Conservation (phyloP, 139 green algal species). For the Mychonastes homosphaera region DNA sequence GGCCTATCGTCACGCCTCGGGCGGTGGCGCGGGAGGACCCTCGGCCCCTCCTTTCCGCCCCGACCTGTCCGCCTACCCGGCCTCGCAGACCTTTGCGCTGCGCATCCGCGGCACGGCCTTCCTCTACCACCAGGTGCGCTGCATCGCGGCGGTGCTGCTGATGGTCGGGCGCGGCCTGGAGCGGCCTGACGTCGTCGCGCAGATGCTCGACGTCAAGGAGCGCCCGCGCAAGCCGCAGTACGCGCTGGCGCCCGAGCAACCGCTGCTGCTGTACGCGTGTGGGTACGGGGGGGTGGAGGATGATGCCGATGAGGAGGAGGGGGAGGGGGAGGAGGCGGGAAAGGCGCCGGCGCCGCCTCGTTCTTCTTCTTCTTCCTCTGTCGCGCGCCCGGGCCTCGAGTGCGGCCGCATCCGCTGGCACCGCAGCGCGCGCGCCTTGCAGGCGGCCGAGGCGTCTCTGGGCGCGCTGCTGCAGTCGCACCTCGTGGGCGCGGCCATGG, state of each 20-base stretch:
- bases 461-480: conserved; percentile 16
- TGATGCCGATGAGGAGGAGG: neutral
- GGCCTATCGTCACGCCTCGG: neutral
- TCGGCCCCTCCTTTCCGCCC: conserved; percentile 33
- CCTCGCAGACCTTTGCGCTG: conserved; percentile 34
- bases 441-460: neutral
- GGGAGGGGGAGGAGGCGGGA: neutral
- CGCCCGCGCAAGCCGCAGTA: conserved; percentile 74
- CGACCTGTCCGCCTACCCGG: neutral
- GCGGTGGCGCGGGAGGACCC: conserved; percentile 46
- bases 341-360: too few species aligned
- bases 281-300: conserved; percentile 29
- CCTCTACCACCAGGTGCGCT: conserved; percentile 92
- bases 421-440: neutral
- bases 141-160: conserved; percentile 83
- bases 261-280: conserved; percentile 63
- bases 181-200: conserved; percentile 47
- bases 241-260: conserved; percentile 60
- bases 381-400: neutral
- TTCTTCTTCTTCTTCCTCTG: neutral
- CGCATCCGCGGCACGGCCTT: conserved; percentile 61
- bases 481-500: conserved; percentile 16
- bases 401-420: neutral
- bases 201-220: conserved; percentile 58
- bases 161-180: conserved; percentile 78